Evolutionary conservation across 495 filamentous ascomycete genomes (phyloP), one percentile per base, ranked within the genome.

Genomic region (Tirmania nivea): DNA sequence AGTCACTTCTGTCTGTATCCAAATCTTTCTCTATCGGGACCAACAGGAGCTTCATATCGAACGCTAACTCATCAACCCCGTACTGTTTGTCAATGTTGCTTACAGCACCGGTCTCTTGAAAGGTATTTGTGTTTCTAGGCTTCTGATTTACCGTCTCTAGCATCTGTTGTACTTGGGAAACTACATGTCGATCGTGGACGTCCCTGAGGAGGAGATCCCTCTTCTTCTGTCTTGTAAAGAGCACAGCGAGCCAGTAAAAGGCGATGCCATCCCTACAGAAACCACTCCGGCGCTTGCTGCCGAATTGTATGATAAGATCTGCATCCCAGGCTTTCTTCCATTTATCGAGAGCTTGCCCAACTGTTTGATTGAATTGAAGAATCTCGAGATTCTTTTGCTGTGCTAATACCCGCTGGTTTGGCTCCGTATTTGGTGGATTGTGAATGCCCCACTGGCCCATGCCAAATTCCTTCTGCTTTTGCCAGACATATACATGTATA

Each of bases 1-100:
- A 25, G 25, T 25, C 25, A 25, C 5, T 25, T 25, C 25, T 5
- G 25, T 25, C 25, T 25, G 25, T 25, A 25, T 25, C 25, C 25
- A 25, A 25, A 25, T 5, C 25, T 7, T 50, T 55, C 12, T 66
- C 62, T 39, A 77, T 66, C 39, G 73, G 73, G 58, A 65, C 69
- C 59, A 82, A 83, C 12, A 82, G 69, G 52, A 76, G 69, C 53
- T 77, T 76, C 77, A 82, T 82, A 60, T 82, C 74, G 54, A 80
- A 68, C 12, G 75, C 78, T 59, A 80, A 64, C 60, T 80, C 72
- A 52, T 69, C 68, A 20, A 76, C 64, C 2, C 74, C 77, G 57
- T 78, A 81, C 31, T 70, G 67, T 11, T 75, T 71, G 60, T 81
- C 74, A 48, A 81, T 77, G 14, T 74, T 70, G 35, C 69, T 73